These are phyloP conservation scores for Alternaria atra DNA, from an alignment of 2,329 filamentous ascomycete genomes.

Conservation along the genomic window DNA sequence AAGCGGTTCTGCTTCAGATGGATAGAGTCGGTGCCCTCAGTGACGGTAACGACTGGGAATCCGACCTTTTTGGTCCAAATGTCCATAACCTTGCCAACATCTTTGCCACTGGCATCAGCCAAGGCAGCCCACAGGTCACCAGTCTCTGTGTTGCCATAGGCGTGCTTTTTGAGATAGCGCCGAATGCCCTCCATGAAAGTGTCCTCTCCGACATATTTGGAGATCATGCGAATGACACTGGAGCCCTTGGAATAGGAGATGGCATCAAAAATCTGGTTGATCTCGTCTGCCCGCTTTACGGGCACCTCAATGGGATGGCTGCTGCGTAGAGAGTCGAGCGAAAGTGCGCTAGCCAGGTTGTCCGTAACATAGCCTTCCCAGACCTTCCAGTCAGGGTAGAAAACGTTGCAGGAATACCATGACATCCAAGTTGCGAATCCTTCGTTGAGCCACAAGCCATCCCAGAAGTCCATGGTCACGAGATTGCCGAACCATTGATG, in stretches of 20 bases:
- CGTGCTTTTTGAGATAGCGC: constrained; percentile 91
- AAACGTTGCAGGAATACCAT: constrained; percentile 91
- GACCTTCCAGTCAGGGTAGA: constrained; percentile 98
- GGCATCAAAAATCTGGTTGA: constrained; percentile 97
- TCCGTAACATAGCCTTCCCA: constrained; percentile 96
- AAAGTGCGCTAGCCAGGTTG: constrained; percentile 86
- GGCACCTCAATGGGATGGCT: constrained; percentile 97
- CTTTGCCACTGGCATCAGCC: constrained; percentile 87
- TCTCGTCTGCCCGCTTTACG: constrained; percentile 92
- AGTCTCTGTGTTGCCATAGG: constrained; percentile 94
- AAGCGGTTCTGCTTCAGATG: constrained; percentile 95
- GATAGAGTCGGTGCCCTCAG: constrained; percentile 77
- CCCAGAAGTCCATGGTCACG: constrained; percentile 99
- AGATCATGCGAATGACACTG: constrained; percentile 96
- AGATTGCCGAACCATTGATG: constrained; percentile 99
- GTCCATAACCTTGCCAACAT: constrained; percentile 88
- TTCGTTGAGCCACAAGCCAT: constrained; percentile 95
- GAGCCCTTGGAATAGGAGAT: constrained; percentile 98
- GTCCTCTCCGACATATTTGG: constrained; percentile 92
- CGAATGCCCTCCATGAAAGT: constrained; percentile 91
- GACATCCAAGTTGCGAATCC: constrained; percentile 94
- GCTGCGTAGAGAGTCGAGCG: constrained; percentile 89
- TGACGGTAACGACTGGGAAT: constrained; percentile 88
- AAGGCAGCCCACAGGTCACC: constrained; percentile 90
- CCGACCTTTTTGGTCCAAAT: constrained; percentile 98